These are phyloP conservation scores for Aquanectria penicillioides DNA, from an alignment of 2,329 filamentous ascomycete species.

Conservation along the genomic window DNA sequence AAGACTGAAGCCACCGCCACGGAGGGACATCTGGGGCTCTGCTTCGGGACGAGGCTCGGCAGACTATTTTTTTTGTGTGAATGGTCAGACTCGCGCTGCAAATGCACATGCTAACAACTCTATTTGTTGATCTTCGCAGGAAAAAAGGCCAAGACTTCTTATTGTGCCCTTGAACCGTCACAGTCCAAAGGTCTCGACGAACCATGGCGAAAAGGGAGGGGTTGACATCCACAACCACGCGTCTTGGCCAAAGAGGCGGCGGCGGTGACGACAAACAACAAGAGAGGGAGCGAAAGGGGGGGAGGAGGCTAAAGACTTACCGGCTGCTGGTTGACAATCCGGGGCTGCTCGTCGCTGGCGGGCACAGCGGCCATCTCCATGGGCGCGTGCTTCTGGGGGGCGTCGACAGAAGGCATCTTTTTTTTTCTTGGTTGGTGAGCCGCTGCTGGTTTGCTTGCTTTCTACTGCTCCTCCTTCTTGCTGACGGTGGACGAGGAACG, in stretches of 20 bases:
- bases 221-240: neutral
- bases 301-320: constrained; percentile 12
- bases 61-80: constrained; percentile 20
- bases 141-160: neutral
- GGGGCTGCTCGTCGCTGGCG: neutral
- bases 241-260: neutral
- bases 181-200: neutral
- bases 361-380: constrained; percentile 25
- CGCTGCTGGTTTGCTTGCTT: no score
- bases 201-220: constrained; percentile 8
- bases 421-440: neutral
- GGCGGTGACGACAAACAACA: neutral
- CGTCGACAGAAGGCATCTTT: constrained; percentile 22
- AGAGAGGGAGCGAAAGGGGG: neutral
- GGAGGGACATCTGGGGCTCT: constrained; percentile 36
- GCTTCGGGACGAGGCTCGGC: constrained; percentile 38
- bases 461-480: no score
- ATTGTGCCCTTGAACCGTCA: neutral
- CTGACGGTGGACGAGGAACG: no score
- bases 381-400: constrained; percentile 28
- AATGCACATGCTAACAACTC: neutral
- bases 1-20: constrained; percentile 41
- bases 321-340: constrained; percentile 27
- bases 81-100: neutral
- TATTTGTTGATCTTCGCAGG: neutral